A percentile compares a stretch with the other conserved stretches of the same genome.
These are phyloP conservation scores for Solanum stenotomum DNA, from an alignment of 257 asterid species.

Conservation along the genomic window DNA sequence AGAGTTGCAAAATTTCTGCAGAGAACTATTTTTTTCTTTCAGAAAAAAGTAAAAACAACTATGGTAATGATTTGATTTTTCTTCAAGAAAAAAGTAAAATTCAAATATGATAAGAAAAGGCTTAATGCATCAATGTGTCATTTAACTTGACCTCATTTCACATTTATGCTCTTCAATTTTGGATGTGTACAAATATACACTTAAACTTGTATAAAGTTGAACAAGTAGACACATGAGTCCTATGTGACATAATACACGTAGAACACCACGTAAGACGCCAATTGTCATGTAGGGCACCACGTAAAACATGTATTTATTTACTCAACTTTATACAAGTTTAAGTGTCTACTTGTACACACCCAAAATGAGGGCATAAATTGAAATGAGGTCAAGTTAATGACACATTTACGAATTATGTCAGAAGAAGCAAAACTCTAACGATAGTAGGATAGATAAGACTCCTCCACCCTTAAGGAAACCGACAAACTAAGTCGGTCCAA, in stretches of 20 bases:
- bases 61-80: too few relatives aligned
- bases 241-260: not conserved
- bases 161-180: too few relatives aligned
- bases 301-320: accelerated
- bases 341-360: not conserved
- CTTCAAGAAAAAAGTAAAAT: too few relatives aligned
- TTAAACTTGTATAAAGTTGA: not conserved
- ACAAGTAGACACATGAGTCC: not conserved
- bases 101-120: not conserved
- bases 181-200: not conserved
- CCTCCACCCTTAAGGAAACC: not conserved
- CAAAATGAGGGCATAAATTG: not conserved
- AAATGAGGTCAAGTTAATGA: not conserved
- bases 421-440: not conserved
- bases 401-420: not conserved
- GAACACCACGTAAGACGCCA: not conserved
- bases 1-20: too few relatives aligned
- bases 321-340: not conserved
- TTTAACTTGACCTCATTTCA: too few relatives aligned
- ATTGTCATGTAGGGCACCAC: not conserved
- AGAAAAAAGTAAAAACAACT: too few relatives aligned
- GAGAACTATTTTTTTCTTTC: too few relatives aligned
- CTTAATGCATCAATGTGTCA: not conserved
- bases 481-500: too few relatives aligned
- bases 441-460: not conserved